phyloP scores from a whole-genome alignment of 805 yeast species.

The Ogataea paradorogensis region DNA sequence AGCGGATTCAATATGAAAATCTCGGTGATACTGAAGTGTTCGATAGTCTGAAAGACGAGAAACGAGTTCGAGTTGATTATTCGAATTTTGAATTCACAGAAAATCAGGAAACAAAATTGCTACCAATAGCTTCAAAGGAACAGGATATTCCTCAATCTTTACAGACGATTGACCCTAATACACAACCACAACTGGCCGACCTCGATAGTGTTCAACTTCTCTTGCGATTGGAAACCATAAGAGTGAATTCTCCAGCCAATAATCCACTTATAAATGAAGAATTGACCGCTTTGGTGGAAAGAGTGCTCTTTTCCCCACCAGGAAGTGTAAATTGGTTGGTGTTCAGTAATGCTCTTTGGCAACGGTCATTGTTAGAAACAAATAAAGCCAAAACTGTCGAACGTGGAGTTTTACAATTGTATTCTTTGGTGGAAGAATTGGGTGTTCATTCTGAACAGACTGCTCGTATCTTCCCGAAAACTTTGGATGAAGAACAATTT shows the following conservation, averaged over 20 bases:
- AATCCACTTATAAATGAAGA: slow-evolving; percentile 78
- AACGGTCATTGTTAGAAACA: slow-evolving; percentile 80
- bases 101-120: slow-evolving; percentile 36
- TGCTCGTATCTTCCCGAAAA: slow-evolving; percentile 47
- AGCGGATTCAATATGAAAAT: slow-evolving; percentile 67
- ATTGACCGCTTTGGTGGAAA: slow-evolving; percentile 66
- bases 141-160: slow-evolving; percentile 61
- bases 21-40: slow-evolving; percentile 46
- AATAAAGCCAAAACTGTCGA: slow-evolving; percentile 82
- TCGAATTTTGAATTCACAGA: slow-evolving; percentile 16
- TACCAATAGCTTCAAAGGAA: slow-evolving; percentile 62
- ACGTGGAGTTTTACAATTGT: slow-evolving; percentile 91
- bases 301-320: slow-evolving; percentile 58
- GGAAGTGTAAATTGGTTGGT: slow-evolving; percentile 66
- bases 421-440: slow-evolving; percentile 83
- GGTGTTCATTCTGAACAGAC: slow-evolving; percentile 60
- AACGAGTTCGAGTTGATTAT: slow-evolving; percentile 42
- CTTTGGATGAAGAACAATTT: slow-evolving; percentile 30
- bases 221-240: slow-evolving; percentile 59
- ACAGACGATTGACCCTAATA: slow-evolving; percentile 66
- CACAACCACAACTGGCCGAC: slow-evolving; percentile 70
- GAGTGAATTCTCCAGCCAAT: slow-evolving; percentile 68
- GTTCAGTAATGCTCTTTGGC: slow-evolving; percentile 84
- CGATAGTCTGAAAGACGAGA: slow-evolving; percentile 35
- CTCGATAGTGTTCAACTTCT: slow-evolving; percentile 74